A percentile compares a stretch with the other conserved stretches of the same genome.
Evolutionary conservation across 2,329 filamentous ascomycete genomes (phyloP).

Genomic region (Aspergillus calidoustus): DNA sequence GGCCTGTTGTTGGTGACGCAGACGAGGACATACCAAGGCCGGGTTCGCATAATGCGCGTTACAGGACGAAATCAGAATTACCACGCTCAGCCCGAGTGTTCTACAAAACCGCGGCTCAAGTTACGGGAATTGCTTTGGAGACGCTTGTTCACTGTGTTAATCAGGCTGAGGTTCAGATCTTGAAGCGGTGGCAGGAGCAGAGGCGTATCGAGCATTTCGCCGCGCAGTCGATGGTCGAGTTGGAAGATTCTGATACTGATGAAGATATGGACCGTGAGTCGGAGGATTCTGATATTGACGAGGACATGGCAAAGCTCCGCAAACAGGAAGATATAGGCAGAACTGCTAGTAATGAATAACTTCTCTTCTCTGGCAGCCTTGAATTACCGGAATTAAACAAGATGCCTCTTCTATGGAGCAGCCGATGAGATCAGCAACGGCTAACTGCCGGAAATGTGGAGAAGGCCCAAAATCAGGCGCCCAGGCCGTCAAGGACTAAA

Average conservation of each 20-base stretch:
- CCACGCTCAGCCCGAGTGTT: slow-evolving; percentile 52
- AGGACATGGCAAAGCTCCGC: not conserved
- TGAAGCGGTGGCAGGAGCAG: slow-evolving; percentile 42
- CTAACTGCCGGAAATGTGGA: slow-evolving; percentile 15
- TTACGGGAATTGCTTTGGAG: slow-evolving; percentile 55
- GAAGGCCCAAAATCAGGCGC: slow-evolving; percentile 13
- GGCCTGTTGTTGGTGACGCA: slow-evolving; percentile 43
- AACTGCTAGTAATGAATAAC: not conserved
- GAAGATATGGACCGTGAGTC: not conserved
- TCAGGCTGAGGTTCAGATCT: slow-evolving; percentile 53
- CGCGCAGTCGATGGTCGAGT: slow-evolving; percentile 20
- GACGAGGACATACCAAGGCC: slow-evolving; percentile 47
- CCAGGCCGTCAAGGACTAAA: slow-evolving; percentile 3
- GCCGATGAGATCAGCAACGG: not conserved
- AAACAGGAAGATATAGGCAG: not conserved
- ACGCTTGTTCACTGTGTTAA: slow-evolving; percentile 57
- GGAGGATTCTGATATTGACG: no score
- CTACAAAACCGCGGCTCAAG: slow-evolving; percentile 55
- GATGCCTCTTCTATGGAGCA: not conserved
- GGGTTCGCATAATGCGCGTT: slow-evolving; percentile 57
- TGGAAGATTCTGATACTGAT: slow-evolving; percentile 10
- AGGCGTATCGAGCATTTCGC: slow-evolving; percentile 37
- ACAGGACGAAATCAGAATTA: slow-evolving; percentile 54
- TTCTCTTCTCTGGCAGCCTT: not conserved
- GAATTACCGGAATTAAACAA: not conserved